Base-by-base conservation (phyloP, 768 basidiomycete species). In the Lactarius deliciosus region DNA sequence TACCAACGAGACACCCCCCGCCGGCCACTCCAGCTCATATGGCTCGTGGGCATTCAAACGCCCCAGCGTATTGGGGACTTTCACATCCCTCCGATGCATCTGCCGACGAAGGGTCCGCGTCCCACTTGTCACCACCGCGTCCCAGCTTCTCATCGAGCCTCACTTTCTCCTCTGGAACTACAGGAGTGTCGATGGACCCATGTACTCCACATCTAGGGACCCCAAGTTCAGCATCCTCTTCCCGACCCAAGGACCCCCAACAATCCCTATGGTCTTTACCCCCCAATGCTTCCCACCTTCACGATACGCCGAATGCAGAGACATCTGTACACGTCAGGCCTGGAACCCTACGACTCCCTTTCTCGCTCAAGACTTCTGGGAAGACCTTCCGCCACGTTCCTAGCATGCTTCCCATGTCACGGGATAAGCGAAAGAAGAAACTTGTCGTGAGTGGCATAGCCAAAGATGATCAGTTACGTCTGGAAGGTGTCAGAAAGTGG, bases 361-460 rank as follows among this genome's bases (percentile, higher is more conserved):
- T 80, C 61, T 65, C 72, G 2, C 64, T 75, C 65, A 75, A 73
- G 65, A 57, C 70, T 2, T 56, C 69, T 11, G 30, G 70, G 13
- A 63, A 68, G 25, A 56, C 62, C 36, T 38, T 73, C 28, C 71
- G 65, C 11, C 72, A 69, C 47, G 66, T 73, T 8, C 72, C 73
- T 20, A 69, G 60, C 63, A 53, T 73, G 20, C 65, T 76, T 40
- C 64, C 71, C 20, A 72, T 65, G 34, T 70, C 74, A 18, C 85
- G 80, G 74, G 83, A 85, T 71, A 86, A 85, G 76, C 88, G 81
- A 74, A 85, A 72, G 61, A 78, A 77, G 66, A 77, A 83, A 71
- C 81, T 92, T 16, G 81, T 92, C 57, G 79, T 92, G 66, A 88
- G 86, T 72, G 91, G 91, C 38, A 83, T 92, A 34, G 81, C 81